Conservation (phyloP, 305 asterid species). For the Rubia balearica region DNA sequence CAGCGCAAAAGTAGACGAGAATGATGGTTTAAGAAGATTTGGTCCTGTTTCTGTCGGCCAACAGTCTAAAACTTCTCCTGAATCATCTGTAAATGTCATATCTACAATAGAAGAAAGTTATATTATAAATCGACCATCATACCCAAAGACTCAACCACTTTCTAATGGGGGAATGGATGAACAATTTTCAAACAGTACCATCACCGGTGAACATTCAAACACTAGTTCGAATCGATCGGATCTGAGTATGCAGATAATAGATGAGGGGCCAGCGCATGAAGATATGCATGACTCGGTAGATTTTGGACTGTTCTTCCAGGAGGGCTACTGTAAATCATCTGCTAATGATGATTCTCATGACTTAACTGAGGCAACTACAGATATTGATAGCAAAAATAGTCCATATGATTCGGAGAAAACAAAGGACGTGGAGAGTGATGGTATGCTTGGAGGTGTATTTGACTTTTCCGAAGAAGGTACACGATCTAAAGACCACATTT, state of each 20-base stretch:
- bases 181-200: conserved; percentile 23
- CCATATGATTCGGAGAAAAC: conserved; percentile 27
- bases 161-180: conserved; percentile 22
- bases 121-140: conserved; percentile 27
- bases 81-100: conserved; percentile 25
- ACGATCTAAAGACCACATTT: background rate
- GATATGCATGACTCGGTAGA: conserved; percentile 36
- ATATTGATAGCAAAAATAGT: conserved; percentile 24
- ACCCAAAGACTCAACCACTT: conserved; percentile 23
- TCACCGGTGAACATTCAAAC: conserved; percentile 33
- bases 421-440: conserved; percentile 35
- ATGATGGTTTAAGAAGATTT: conserved; percentile 27
- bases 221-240: conserved; percentile 33
- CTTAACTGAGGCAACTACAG: conserved; percentile 25
- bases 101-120: conserved; percentile 28
- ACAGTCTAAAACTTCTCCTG: conserved; percentile 19
- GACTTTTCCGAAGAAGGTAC: conserved; percentile 45
- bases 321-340: conserved; percentile 42
- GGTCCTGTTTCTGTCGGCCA: conserved; percentile 22
- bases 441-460: conserved; percentile 42
- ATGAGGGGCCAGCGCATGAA: conserved; percentile 34
- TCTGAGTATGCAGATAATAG: conserved; percentile 27
- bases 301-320: conserved; percentile 34
- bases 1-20: conserved; percentile 20
- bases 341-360: conserved; percentile 23